Evolutionary conservation across 306 rosid species (phyloP).

Genomic region (Acacia melanoxylon): DNA sequence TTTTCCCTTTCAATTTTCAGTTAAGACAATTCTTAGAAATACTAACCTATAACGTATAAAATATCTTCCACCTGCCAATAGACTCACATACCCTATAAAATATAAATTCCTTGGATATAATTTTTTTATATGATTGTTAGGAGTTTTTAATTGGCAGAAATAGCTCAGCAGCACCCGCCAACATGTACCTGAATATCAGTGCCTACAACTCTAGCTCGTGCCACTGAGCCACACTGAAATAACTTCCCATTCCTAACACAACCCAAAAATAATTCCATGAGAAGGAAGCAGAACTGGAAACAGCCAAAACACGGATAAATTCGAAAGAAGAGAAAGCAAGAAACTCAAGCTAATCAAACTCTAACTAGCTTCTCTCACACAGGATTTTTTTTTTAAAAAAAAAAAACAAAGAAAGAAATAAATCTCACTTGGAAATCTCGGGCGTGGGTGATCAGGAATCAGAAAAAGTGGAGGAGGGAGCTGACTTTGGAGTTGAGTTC

Average conservation of each 20-base stretch:
- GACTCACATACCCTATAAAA: too few relatives aligned
- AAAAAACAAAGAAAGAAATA: too few relatives aligned
- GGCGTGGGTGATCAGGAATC: slow-evolving; percentile 50
- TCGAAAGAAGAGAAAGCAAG: slow-evolving; percentile 17
- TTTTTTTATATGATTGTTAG: neutral
- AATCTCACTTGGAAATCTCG: slow-evolving; percentile 67
- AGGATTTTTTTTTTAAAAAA: too few relatives aligned
- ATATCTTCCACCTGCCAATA: too few relatives aligned
- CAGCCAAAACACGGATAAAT: slow-evolving; percentile 7
- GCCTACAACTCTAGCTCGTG: slow-evolving; percentile 97
- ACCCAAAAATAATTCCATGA: neutral
- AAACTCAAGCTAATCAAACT: slow-evolving; percentile 27
- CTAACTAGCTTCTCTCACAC: too few relatives aligned
- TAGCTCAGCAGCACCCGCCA: slow-evolving; percentile 89
- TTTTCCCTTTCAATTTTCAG: too few relatives aligned
- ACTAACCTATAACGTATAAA: too few relatives aligned
- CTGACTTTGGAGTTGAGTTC: slow-evolving; percentile 57
- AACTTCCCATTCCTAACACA: slow-evolving; percentile 71
- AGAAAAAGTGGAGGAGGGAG: slow-evolving; percentile 55
- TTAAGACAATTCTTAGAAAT: too few relatives aligned
- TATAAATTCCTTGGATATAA: too few relatives aligned
- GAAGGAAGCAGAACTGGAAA: neutral
- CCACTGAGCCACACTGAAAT: slow-evolving; percentile 85
- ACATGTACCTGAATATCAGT: too few relatives aligned
- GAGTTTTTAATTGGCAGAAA: slow-evolving; percentile 87